Base-by-base conservation (phyloP, 129 eudicot species). In the Centaurea solstitialis region DNA sequence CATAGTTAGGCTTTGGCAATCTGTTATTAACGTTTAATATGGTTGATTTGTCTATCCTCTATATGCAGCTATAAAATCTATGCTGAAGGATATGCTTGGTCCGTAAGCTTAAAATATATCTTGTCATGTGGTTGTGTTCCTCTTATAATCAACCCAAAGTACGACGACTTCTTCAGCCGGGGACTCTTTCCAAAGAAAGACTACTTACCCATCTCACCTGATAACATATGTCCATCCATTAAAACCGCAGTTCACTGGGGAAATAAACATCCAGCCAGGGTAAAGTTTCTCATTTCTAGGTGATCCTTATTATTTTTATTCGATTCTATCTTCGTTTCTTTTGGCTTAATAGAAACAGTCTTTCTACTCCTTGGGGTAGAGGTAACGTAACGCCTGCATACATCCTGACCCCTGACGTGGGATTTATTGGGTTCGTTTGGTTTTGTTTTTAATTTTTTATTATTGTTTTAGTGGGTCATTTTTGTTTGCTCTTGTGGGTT, bases 41-140 rank as follows among this genome's bases (percentile, higher is more conserved):
- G 17, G 72, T 59, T 37, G 50, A 82, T 66, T 43, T 4, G 9
- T 74, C 9, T 66, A 62, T 78, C n/a, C 15, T 23, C 15, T 13
- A 18, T 71, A 35, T 87, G 83, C 87, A 93, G 98, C 83, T 94
- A 91, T 84, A 94, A 94, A 88, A 94, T 94, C 43, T 94, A 93
- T 23, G 98, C 97, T 0, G 98, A 93, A 61, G 98, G 98, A 1
- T 93, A 86, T 74, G 98, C 98, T 57, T 93, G 98, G 98, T 93
- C 98, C 6, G 97, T 93, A 81, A 93, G 98, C 85, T 86, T 93
- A 83, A 93, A 93, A 77, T 93, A 93, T 37, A 93, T 93, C 33
- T 74, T 93, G 75, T 83, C 98, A 37, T 93, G 98, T 70, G 98
- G 98, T 66, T 91, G 89, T 43, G 86, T 89, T 62, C 92, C 98